Evolutionary conservation across 495 filamentous ascomycete genomes (phyloP), one percentile per base, ranked within the genome.

Genomic region (Choiromyces venosus): DNA sequence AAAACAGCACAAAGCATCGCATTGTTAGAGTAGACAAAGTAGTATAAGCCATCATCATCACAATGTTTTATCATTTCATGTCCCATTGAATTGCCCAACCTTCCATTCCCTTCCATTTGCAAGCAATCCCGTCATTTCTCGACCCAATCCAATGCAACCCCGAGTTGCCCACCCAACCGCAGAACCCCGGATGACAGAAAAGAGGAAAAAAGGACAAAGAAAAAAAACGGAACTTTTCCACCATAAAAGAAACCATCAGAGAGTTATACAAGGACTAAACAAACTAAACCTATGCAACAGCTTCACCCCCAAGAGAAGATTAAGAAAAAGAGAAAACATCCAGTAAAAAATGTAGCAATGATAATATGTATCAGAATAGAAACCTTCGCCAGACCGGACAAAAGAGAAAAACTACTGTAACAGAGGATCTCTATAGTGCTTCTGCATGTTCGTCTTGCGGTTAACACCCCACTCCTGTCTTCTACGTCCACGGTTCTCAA

Each of bases 381-480:
- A 61, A 61, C 52, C 52, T 61, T 29, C 25, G 25, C 52, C 52
- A 33, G 25, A 61, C 52, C 25, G 33, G 52, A 61, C 52, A 61
- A 29, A 29, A 61, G 52, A 61, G 38, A 42, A 37, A 25, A 74
- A 36, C 73, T 72, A 76, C 37, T 76, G 73, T 67, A 80, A 65
- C 37, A 81, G 72, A 82, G 87, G 83, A 83, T 89, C 89, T 77
- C 91, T 83, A 86, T 87, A 94, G 82, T 93, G 91, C 82, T 93
- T 92, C 81, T 94, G 91, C 82, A 82, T 85, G 81, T 94, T 94
- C 69, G 81, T 83, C 73, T 84, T 83, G 83, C 86, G 87, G 75
- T 93, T 86, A 74, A 90, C 84, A 37, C 88, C 87, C 81, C 88
- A 89, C 69, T 88, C 85, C 70, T 87, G 88, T 71, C 87, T 84